These are phyloP conservation scores for Eutypa lata DNA, from an alignment of 2,329 filamentous ascomycete species.

Conservation along the genomic window DNA sequence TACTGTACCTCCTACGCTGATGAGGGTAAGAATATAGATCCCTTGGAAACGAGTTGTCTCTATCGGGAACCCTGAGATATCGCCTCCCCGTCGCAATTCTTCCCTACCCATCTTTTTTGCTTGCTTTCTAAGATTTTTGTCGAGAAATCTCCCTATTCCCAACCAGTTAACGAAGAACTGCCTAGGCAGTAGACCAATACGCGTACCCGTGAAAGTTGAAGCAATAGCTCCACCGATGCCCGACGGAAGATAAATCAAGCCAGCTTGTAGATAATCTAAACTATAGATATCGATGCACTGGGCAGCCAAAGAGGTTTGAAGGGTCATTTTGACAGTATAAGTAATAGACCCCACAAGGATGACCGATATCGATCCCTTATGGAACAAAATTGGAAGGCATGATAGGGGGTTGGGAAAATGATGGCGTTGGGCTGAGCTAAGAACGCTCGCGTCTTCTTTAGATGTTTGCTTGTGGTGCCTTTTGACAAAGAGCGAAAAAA, in stretches of 20 bases:
- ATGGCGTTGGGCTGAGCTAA: not conserved
- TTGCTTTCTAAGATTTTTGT: not conserved
- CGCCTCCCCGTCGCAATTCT: not conserved
- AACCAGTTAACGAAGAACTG: too few species aligned
- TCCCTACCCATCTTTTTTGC: not conserved
- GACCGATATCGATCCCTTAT: not conserved
- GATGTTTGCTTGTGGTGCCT: not conserved
- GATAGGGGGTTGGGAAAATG: constrained; percentile 12
- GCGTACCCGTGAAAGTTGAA: not conserved
- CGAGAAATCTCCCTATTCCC: not conserved
- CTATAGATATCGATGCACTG: constrained; percentile 12
- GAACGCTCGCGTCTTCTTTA: not conserved
- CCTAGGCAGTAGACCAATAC: not conserved
- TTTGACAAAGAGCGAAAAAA: not conserved
- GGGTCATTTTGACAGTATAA: constrained; percentile 11
- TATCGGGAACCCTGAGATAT: constrained; percentile 4
- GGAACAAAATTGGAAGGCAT: constrained; percentile 7
- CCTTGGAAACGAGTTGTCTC: constrained; percentile 1
- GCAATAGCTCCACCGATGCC: constrained; percentile 6
- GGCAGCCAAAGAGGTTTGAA: constrained; percentile 3
- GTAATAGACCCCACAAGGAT: constrained; percentile 12
- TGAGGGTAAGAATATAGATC: not conserved
- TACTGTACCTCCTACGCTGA: constrained; percentile 1
- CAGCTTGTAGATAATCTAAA: constrained; percentile 11
- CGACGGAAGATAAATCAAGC: constrained; percentile 12